Evolutionary conservation across 129 eudicot genomes (phyloP).

Genomic region (Escallonia herrerae): DNA sequence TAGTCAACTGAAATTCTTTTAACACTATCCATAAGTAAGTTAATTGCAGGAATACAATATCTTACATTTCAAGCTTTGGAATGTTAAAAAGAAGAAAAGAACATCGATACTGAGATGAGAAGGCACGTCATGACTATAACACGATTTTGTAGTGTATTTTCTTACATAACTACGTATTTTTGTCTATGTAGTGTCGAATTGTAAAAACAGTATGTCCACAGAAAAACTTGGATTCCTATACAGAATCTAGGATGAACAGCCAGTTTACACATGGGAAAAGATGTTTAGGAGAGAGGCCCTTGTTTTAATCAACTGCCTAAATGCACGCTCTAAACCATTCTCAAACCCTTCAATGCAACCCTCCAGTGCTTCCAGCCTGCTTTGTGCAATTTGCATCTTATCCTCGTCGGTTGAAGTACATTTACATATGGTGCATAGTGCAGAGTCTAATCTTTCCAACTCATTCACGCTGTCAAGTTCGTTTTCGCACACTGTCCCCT

Average conservation of each 20-base stretch:
- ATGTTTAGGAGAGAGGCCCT: constrained; percentile 17
- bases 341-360: constrained; percentile 9
- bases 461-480: constrained; percentile 12
- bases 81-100: too few relatives aligned
- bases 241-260: not conserved
- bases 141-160: constrained; percentile 15
- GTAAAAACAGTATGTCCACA: not conserved
- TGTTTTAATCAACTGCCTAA: constrained; percentile 6
- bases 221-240: constrained; percentile 5
- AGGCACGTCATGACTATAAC: constrained; percentile 14
- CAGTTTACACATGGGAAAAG: not conserved
- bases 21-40: too few relatives aligned
- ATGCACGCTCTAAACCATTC: constrained; percentile 1
- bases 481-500: not conserved
- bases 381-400: constrained; percentile 2
- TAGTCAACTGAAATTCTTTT: too few relatives aligned
- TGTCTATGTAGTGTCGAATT: not conserved
- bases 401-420: not conserved
- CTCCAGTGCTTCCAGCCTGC: not conserved
- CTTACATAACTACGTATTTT: not conserved
- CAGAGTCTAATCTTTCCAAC: constrained; percentile 13
- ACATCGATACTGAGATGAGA: not conserved
- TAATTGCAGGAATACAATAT: too few relatives aligned
- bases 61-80: too few relatives aligned
- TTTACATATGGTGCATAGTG: not conserved